phyloP scores from a whole-genome alignment of 2,329 filamentous ascomycete species.

The Neonectria ditissima region DNA sequence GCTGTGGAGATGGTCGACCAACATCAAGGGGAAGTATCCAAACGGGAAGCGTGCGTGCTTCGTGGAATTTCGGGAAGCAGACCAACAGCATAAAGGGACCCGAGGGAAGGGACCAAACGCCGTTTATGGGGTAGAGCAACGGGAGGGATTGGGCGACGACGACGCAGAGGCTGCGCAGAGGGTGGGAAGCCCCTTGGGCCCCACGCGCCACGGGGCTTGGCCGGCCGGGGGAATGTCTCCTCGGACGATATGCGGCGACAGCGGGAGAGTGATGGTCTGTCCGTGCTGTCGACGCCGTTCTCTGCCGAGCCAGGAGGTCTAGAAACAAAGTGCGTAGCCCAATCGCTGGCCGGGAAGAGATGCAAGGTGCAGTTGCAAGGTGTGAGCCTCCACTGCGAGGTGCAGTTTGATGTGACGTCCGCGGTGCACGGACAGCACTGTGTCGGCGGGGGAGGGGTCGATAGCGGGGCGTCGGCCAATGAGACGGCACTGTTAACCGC shows the following conservation, averaged over 20 bases:
- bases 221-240: background rate
- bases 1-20: conserved; percentile 11
- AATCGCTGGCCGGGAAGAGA: conserved; percentile 1
- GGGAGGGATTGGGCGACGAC: conserved; percentile 8
- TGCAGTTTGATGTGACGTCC: conserved; percentile 16
- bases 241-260: conserved; percentile 12
- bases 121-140: conserved; percentile 21
- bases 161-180: background rate
- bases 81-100: conserved; percentile 18
- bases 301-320: background rate
- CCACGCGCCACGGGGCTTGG: conserved; percentile 3
- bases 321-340: conserved; percentile 1
- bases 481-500: conserved; percentile 13
- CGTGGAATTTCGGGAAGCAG: conserved; percentile 4
- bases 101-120: conserved; percentile 17
- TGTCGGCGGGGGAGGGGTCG: background rate
- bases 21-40: conserved; percentile 8
- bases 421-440: conserved; percentile 6
- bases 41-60: conserved; percentile 1
- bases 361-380: background rate
- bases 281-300: background rate
- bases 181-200: conserved; percentile 8
- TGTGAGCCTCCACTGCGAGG: background rate
- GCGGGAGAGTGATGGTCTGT: background rate
- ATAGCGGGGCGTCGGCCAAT: conserved; percentile 3